Evolutionary conservation across 2,329 filamentous ascomycete genomes (phyloP), one percentile per base, ranked within the genome.

Genomic region (Aureobasidium melanogenum): DNA sequence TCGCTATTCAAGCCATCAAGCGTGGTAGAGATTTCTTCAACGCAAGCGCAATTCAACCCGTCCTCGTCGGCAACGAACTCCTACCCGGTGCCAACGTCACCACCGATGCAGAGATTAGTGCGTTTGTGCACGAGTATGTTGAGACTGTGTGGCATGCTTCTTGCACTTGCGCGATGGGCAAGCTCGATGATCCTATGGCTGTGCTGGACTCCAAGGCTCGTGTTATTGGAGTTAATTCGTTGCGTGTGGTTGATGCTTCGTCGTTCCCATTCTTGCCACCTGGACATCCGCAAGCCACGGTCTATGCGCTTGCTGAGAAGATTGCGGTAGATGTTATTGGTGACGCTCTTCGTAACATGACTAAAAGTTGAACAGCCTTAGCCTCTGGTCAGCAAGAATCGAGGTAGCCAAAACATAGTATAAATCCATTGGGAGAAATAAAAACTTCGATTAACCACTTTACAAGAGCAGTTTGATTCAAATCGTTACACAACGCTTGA

Each of bases 231-330:
- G 63, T 68, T 6, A 26, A 63, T 12, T 62, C 64, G 1, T 51
- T 70, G 54, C 64, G 69, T 22, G 64, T 70, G 10, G 66, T 69
- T n/a, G 69, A 69, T 61, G 68, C 69, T 14, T 70, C 69, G 50
- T 61, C 72, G 1, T 71, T 73, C 41, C 68, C 70, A 0, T 32
- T 59, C 10, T 32, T 59, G 44, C 0, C 66, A 63, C 24, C 69
- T 71, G 62, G 67, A 69, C 7, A 67, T 64, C 32, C 69, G 67
- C 2, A 70, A 63, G 30, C 62, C 12, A 60, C 62, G 5, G 62
- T 68, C 14, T 72, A 73, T 64, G 70, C 69, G 5, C 68, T 74
- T 38, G 72, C 69, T 5, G 72, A 74, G 63, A 73, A 73, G 64
- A 71, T 67, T 3, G 70, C 70, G 5, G 71, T 19, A n/a, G 54